Base-by-base conservation (phyloP, 495 filamentous ascomycete species). In the Niebla homalea region DNA sequence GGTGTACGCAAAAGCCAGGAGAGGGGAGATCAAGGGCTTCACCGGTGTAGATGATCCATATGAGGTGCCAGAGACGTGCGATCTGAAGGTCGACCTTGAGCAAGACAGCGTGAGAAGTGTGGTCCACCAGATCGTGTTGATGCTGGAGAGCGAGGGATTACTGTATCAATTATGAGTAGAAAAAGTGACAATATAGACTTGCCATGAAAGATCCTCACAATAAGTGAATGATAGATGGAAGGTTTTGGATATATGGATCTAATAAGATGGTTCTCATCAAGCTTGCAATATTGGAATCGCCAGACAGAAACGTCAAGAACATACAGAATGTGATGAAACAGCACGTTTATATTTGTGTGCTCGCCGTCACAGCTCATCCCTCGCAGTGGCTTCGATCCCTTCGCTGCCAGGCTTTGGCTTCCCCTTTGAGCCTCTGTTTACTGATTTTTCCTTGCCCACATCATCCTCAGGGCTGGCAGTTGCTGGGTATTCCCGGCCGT, bases 1-100 rank as follows among this genome's bases (percentile, higher is more conserved):
- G 21, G 83, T 96, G 57, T 98, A 98, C 68, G 75, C 70, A 21
- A 77, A 79, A 68, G 92, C 92, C 14, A 78, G 93, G 46, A 74
- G 68, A 8, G 92, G 92, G 15, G 88, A 96, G 75, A 94, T 98
- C 70, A 92, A 87, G 80, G 89, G 89, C 29, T 98, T 98, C 74
- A 98, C 92, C 26, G 92, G 92, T 60, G 92, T 98, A 51, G 92
- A 98, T 67, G 92, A 96, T 67, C 89, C 92, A 49, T 98, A 97
- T 65, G 92, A 98, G 79, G 61, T 65, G 52, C 92, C 92, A 4
- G 60, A 66, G 50, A 92, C 93, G 70, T 76, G 87, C 25, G 77
- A 95, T 64, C 72, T 98, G 50, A 77, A 79, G 23, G 90, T 97
- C 8, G 87, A 97, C 67, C 64, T 78, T 50, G 81, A 84, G 71